Conservation (phyloP, 2,329 filamentous ascomycete species). For the Sarocladium strictum region DNA sequence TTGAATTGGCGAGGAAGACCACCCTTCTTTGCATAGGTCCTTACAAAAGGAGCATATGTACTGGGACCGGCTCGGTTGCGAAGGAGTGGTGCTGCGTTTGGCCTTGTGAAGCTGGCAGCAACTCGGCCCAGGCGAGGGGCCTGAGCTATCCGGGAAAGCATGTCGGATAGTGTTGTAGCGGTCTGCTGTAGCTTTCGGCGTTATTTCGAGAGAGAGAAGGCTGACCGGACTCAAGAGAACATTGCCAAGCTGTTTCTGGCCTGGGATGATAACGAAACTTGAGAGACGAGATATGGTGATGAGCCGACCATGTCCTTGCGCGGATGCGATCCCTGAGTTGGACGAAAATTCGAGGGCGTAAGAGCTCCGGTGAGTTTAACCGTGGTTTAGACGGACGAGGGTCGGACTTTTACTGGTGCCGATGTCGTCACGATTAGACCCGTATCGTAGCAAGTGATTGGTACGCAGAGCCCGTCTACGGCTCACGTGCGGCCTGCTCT, state of each 20-base stretch:
- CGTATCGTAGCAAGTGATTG: neutral
- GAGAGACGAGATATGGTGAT: constrained; percentile 6
- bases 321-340: constrained; percentile 4
- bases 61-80: constrained; percentile 18
- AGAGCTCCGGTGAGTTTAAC: neutral
- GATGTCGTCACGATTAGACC: constrained; percentile 10
- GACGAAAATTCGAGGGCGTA: constrained; percentile 6
- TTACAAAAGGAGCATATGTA: constrained; percentile 21
- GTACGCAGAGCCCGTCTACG: neutral
- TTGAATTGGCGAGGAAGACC: constrained; percentile 4
- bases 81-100: constrained; percentile 18
- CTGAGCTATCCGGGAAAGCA: constrained; percentile 31
- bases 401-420: constrained; percentile 4
- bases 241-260: constrained; percentile 1
- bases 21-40: constrained; percentile 22
- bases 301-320: neutral
- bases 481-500: neutral
- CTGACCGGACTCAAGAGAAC: constrained; percentile 9
- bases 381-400: constrained; percentile 2
- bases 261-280: neutral
- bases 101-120: constrained; percentile 22
- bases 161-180: constrained; percentile 18
- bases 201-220: neutral
- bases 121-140: constrained; percentile 27
- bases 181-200: neutral